phyloP scores from a whole-genome alignment of 176 grass and related monocot genomes.

The Olyra latifolia region DNA sequence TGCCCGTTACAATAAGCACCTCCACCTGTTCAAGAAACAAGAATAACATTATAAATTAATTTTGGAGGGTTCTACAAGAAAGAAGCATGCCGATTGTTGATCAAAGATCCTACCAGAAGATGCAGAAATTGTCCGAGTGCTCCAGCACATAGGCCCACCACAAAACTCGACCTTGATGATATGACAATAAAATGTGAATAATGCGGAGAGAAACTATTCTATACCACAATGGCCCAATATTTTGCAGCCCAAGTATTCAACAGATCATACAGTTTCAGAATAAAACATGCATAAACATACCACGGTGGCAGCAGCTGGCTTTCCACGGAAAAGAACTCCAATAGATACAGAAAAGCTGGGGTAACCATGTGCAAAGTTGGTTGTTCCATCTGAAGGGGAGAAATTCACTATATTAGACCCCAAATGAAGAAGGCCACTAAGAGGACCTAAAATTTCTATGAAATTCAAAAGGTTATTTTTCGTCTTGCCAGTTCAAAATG shows the following conservation, averaged over 20 bases:
- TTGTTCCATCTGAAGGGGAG: constrained; percentile 81
- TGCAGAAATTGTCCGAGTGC: constrained; percentile 80
- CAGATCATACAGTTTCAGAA: constrained; percentile 18
- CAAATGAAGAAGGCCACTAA: neutral
- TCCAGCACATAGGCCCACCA: constrained; percentile 97
- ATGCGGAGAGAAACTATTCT: constrained; percentile 16
- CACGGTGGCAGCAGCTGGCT: constrained; percentile 90
- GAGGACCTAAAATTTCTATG: neutral
- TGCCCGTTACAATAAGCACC: constrained; percentile 97
- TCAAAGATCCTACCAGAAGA: constrained; percentile 61
- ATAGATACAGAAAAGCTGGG: constrained; percentile 97
- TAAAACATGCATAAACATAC: constrained; percentile 50
- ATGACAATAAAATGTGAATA: constrained; percentile 24
- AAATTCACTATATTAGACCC: constrained; percentile 29
- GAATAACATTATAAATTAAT: constrained; percentile 15
- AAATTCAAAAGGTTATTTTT: neutral
- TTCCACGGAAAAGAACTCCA: constrained; percentile 86
- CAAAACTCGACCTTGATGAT: constrained; percentile 85
- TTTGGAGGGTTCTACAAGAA: neutral
- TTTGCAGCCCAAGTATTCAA: neutral
- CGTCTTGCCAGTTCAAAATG: neutral
- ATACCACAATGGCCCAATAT: neutral
- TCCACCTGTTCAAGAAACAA: constrained; percentile 56
- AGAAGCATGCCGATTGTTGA: constrained; percentile 7
- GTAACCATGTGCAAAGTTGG: constrained; percentile 98